Conservation (phyloP, 345 rosid species). For the Leavenworthia alabamica region DNA sequence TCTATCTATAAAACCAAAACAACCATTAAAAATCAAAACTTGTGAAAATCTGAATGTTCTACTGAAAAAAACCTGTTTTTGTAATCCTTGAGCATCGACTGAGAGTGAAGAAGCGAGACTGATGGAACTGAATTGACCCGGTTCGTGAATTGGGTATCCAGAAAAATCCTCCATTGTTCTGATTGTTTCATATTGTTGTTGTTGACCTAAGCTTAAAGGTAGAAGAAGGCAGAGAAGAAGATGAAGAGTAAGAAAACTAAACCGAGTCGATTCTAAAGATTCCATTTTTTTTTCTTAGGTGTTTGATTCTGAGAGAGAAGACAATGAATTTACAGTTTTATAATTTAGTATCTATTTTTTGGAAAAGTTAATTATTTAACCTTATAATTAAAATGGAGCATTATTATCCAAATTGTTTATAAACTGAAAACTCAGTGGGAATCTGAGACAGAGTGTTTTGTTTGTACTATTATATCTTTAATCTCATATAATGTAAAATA, state of each 20-base stretch:
- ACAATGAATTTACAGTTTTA: neutral
- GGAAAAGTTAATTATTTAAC: neutral
- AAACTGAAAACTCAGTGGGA: slow-evolving; percentile 2
- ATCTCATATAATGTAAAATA: neutral
- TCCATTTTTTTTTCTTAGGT: neutral
- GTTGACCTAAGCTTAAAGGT: slow-evolving; percentile 35
- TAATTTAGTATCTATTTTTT: neutral
- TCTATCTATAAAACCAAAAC: slow-evolving; percentile 50
- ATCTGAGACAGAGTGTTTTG: slow-evolving; percentile 20
- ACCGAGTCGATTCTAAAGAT: slow-evolving; percentile 24
- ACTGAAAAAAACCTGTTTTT: slow-evolving; percentile 48
- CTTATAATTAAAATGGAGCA: neutral
- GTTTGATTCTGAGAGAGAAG: slow-evolving; percentile 8
- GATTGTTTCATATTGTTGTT: slow-evolving; percentile 34
- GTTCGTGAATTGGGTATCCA: slow-evolving; percentile 69
- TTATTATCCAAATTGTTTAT: slow-evolving; percentile 3
- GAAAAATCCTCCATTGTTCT: slow-evolving; percentile 82
- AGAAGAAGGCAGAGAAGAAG: slow-evolving; percentile 7
- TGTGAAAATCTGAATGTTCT: neutral
- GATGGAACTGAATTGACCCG: slow-evolving; percentile 27
- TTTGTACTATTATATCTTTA: neutral
- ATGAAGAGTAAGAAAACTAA: slow-evolving; percentile 12
- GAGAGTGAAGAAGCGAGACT: slow-evolving; percentile 45
- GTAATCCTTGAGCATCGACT: slow-evolving; percentile 50
- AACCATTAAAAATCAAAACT: neutral